These are phyloP conservation scores for Barnettozyma botsteinii DNA, from an alignment of 805 yeast genomes.

Conservation along the genomic window DNA sequence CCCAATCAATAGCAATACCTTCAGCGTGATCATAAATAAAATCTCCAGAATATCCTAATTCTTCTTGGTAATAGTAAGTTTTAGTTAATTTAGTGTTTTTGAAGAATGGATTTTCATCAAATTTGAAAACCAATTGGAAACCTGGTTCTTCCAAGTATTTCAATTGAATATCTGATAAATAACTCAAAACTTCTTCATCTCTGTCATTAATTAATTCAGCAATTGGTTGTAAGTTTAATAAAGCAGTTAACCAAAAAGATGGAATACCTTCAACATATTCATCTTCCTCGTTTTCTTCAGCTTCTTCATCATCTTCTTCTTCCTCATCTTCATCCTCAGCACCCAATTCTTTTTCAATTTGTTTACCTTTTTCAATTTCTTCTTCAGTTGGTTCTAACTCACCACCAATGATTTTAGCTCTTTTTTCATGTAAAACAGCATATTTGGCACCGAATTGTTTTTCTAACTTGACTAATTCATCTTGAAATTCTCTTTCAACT, in stretches of 20 bases:
- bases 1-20: conserved; percentile 84
- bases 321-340: conserved; percentile 38
- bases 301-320: conserved; percentile 38
- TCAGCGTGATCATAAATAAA: conserved; percentile 96
- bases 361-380: conserved; percentile 75
- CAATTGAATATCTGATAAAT: conserved; percentile 65
- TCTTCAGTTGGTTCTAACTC: conserved; percentile 67
- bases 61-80: conserved; percentile 90
- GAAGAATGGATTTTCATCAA: conserved; percentile 71
- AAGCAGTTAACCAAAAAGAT: conserved; percentile 93
- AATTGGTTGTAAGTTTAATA: conserved; percentile 77
- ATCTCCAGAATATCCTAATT: conserved; percentile 91
- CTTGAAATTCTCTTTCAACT: conserved; percentile 87
- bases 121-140: conserved; percentile 79
- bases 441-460: conserved; percentile 68
- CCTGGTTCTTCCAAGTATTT: conserved; percentile 84
- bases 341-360: conserved; percentile 51
- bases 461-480: conserved; percentile 81
- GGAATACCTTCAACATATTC: conserved; percentile 69
- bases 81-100: conserved; percentile 67
- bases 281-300: conserved; percentile 40
- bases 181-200: conserved; percentile 76
- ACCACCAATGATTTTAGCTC: conserved; percentile 71
- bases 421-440: conserved; percentile 67
- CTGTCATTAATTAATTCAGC: conserved; percentile 84